Conservation (phyloP, 305 asterid genomes). For the Solanum hybrid region DNA sequence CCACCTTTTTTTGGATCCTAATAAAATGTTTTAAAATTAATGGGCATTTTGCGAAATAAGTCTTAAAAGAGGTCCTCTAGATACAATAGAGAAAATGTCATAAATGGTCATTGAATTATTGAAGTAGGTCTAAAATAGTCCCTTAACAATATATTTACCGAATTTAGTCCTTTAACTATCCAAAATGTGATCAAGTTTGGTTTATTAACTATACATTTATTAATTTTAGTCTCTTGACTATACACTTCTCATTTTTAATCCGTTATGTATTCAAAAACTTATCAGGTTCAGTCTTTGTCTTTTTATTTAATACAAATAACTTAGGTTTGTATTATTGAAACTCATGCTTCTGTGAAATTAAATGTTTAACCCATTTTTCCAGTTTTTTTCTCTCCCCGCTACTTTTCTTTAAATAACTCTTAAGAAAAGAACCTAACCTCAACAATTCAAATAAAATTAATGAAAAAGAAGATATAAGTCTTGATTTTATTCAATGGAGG, state of each 20-base stretch:
- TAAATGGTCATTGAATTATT: background rate
- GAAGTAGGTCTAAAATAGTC: background rate
- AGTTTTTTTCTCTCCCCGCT: too few species aligned
- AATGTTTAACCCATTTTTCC: too few species aligned
- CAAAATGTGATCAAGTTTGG: too few species aligned
- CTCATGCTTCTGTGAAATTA: too few species aligned
- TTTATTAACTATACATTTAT: background rate
- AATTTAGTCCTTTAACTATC: background rate
- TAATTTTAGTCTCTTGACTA: background rate
- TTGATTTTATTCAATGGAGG: too few species aligned
- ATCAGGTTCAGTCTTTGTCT: background rate
- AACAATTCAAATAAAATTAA: too few species aligned
- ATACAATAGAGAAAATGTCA: background rate
- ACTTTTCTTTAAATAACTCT: too few species aligned
- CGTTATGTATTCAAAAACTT: background rate
- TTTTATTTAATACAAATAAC: too few species aligned
- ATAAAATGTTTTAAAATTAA: background rate
- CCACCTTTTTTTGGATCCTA: background rate
- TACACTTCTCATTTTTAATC: background rate
- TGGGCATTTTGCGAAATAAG: background rate
- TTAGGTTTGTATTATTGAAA: too few species aligned
- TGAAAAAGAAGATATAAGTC: too few species aligned
- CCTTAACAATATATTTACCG: background rate
- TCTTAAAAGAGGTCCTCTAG: background rate
- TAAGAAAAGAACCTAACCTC: too few species aligned